Conservation (phyloP, 2,329 filamentous ascomycete genomes). For the Byssochlamys sp. region DNA sequence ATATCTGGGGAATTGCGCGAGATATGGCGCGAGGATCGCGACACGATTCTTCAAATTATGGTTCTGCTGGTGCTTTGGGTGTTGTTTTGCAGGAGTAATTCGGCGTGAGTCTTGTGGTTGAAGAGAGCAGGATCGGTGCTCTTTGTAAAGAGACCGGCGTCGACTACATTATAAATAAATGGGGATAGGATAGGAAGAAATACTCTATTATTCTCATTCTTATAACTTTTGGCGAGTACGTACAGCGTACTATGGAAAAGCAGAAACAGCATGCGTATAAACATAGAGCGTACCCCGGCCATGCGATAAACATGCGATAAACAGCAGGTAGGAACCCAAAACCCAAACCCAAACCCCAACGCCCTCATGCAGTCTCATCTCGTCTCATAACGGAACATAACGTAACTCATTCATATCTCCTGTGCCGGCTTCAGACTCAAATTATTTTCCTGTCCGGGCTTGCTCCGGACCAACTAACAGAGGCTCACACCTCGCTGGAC, state of each 20-base stretch:
- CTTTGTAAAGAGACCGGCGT: background rate
- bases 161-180: background rate
- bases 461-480: too few species aligned
- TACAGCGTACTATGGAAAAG: background rate
- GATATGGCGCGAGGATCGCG: too few species aligned
- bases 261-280: background rate
- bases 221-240: background rate
- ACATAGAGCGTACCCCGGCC: background rate
- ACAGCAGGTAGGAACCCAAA: background rate
- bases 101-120: too few species aligned
- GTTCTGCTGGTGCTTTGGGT: too few species aligned
- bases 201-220: background rate
- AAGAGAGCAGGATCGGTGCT: background rate
- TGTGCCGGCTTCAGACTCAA: too few species aligned
- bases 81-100: too few species aligned
- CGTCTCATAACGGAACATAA: background rate
- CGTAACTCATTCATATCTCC: background rate
- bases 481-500: too few species aligned
- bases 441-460: too few species aligned
- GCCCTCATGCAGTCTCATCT: background rate
- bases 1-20: too few species aligned
- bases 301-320: background rate
- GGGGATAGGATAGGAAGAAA: background rate
- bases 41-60: too few species aligned
- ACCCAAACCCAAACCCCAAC: background rate